phyloP scores from a whole-genome alignment of 139 green algal species.

The Nannochloris sp. region DNA sequence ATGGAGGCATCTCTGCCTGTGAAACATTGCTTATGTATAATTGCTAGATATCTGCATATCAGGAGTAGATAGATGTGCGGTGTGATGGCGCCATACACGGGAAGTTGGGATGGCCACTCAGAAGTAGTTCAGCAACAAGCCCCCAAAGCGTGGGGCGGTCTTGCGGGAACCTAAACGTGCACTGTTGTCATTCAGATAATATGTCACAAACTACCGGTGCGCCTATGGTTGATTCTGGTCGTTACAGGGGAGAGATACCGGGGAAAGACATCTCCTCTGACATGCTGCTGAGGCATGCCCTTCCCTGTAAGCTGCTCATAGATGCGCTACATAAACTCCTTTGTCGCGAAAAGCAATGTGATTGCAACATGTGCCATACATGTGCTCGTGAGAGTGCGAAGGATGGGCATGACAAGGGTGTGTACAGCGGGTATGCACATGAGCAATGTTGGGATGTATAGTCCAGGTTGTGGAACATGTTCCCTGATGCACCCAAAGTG shows the following conservation, averaged over 20 bases:
- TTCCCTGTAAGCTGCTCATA: not conserved
- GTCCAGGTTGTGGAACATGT: not conserved
- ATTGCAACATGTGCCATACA: not conserved
- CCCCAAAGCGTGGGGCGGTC: not conserved
- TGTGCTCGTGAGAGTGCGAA: slow-evolving; percentile 1
- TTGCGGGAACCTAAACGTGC: not conserved
- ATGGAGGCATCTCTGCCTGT: slow-evolving; percentile 3
- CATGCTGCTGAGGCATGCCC: not conserved
- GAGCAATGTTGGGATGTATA: not conserved
- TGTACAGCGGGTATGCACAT: not conserved
- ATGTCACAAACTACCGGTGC: not conserved
- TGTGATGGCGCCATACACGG: slow-evolving; percentile 1
- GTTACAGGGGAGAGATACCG: not conserved
- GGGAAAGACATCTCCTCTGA: not conserved
- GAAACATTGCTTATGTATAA: slow-evolving; percentile 2
- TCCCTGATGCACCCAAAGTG: slow-evolving; percentile 2
- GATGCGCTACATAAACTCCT: slow-evolving; percentile 1
- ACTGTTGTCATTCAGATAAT: not conserved
- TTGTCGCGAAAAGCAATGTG: not conserved
- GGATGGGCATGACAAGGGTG: not conserved
- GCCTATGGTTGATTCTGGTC: not conserved
- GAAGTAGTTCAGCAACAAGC: not conserved
- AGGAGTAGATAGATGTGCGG: slow-evolving; percentile 1
- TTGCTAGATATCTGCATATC: slow-evolving; percentile 1
- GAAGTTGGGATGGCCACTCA: not conserved